phyloP scores from a whole-genome alignment of 768 basidiomycete genomes.

The Lepiota venenata region DNA sequence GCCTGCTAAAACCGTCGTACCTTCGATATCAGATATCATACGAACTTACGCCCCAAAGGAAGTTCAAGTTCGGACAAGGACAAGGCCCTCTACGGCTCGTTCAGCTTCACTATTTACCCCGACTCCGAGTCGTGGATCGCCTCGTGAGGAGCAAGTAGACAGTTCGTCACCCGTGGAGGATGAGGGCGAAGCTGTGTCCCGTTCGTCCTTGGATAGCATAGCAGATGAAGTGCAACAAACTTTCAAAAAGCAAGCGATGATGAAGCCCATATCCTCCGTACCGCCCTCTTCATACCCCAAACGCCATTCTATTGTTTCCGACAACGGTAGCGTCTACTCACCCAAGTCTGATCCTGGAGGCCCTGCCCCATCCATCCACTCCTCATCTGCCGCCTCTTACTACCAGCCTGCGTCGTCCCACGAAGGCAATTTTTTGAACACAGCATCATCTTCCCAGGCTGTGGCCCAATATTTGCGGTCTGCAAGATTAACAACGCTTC shows the following conservation, averaged over 20 bases:
- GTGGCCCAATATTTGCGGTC: constrained; percentile 89
- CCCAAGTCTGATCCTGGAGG: constrained; percentile 51
- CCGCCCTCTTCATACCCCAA: constrained; percentile 41
- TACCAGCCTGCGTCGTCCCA: constrained; percentile 46
- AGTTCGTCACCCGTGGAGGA: constrained; percentile 44
- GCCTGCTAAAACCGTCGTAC: constrained; percentile 47
- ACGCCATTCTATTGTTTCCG: constrained; percentile 53
- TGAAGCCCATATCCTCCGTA: constrained; percentile 31
- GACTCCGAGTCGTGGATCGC: constrained; percentile 42
- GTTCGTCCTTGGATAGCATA: constrained; percentile 87
- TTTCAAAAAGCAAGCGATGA: constrained; percentile 53
- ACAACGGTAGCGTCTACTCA: constrained; percentile 50
- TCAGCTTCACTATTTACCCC: constrained; percentile 47
- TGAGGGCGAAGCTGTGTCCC: constrained; percentile 62
- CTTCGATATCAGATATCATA: constrained; percentile 89
- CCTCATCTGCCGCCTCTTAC: constrained; percentile 45
- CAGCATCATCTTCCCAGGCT: constrained; percentile 52
- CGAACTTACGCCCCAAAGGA: constrained; percentile 69
- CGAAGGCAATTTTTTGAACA: constrained; percentile 36
- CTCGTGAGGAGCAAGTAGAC: constrained; percentile 50
- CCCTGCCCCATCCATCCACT: constrained; percentile 45
- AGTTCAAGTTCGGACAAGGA: constrained; percentile 45
- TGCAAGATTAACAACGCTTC: constrained; percentile 74
- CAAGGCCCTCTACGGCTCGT: constrained; percentile 41
- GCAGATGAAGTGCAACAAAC: constrained; percentile 79